Evolutionary conservation across 305 asterid species (phyloP).

Genomic region (Fraxinus xanthoxyloides): DNA sequence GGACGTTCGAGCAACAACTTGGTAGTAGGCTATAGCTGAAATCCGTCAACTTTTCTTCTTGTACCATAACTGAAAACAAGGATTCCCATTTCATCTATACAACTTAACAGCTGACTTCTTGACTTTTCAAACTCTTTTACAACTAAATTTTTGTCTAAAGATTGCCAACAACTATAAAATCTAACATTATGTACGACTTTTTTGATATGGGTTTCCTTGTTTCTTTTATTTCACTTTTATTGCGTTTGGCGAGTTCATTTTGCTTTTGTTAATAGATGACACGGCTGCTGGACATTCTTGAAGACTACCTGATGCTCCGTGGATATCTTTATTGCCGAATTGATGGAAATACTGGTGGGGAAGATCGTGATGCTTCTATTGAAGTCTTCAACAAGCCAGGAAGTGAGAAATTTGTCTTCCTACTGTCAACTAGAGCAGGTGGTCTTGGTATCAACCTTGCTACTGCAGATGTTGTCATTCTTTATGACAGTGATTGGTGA

Average conservation of each 20-base stretch:
- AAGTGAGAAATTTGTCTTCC: constrained; percentile 87
- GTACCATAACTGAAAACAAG: not conserved
- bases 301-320: constrained; percentile 87
- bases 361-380: constrained; percentile 97
- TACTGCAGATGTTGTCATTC: constrained; percentile 96
- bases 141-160: not conserved
- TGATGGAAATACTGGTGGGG: constrained; percentile 99
- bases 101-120: not conserved
- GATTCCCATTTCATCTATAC: not conserved
- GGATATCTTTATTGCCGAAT: constrained; percentile 89
- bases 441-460: constrained; percentile 99
- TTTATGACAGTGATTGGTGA: constrained; percentile 98
- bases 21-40: not conserved
- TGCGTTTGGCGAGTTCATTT: constrained; percentile 7
- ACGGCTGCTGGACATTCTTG: constrained; percentile 92
- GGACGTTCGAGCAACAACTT: not conserved
- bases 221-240: constrained; percentile 3
- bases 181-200: not conserved
- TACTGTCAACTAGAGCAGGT: constrained; percentile 97
- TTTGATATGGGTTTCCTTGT: not conserved
- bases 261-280: constrained; percentile 69
- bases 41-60: not conserved
- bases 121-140: not conserved
- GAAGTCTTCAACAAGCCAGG: constrained; percentile 88
- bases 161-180: not conserved